A percentile compares a stretch with the other conserved stretches of the same genome.
phyloP scores from a whole-genome alignment of 225 moss, liverwort and hornwort species.

The Rhytidiadelphus loreus region DNA sequence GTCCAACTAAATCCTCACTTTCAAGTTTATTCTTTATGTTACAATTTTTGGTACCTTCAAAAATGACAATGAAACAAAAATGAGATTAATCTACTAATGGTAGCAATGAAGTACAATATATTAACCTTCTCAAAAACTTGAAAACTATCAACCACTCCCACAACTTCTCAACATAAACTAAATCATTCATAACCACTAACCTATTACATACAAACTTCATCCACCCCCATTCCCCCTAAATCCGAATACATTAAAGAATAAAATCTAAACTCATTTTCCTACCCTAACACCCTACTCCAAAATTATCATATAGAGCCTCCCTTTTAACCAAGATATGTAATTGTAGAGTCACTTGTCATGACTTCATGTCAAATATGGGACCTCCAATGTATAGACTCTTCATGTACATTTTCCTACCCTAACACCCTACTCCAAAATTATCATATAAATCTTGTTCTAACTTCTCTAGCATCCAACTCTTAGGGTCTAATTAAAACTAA shows the following conservation, averaged over 20 bases:
- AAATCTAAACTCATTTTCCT: no score
- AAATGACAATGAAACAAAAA: neutral
- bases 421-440: no score
- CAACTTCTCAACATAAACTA: fast-evolving
- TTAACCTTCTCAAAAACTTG: fast-evolving
- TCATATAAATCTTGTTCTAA: no score
- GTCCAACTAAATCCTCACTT: neutral
- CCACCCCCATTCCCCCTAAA: fast-evolving
- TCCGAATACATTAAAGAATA: no score
- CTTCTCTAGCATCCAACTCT: neutral
- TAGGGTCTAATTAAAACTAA: neutral
- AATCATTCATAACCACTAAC: neutral
- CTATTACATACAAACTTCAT: neutral
- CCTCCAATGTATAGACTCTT: neutral
- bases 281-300: no score
- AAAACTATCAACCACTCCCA: neutral
- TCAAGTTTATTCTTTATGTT: neutral
- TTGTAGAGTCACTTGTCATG: neutral
- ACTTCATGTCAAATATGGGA: neutral
- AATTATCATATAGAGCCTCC: no score
- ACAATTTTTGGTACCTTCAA: neutral
- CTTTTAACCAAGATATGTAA: neutral
- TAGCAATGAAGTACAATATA: neutral
- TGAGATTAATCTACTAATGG: neutral
- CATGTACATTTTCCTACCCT: no score